phyloP scores from a whole-genome alignment of 202 grass and related monocot species.

The Schoenoplectus tabernaemontani region DNA sequence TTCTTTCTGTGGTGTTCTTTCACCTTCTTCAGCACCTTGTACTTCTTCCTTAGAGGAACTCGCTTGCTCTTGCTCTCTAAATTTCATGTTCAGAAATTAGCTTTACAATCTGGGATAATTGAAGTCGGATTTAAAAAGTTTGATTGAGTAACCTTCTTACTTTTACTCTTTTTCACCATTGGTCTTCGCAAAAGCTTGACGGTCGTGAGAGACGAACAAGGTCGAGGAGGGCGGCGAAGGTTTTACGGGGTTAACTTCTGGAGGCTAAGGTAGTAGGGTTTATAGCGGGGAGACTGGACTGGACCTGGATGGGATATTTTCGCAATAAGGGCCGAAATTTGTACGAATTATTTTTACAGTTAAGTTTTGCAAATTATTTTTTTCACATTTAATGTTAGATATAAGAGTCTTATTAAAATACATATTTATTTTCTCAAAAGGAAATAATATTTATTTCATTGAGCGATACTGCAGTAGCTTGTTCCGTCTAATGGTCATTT shows the following conservation, averaged over 20 bases:
- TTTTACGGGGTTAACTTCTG: neutral
- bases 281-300: too few species aligned
- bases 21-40: conserved; percentile 94
- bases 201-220: neutral
- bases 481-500: too few species aligned
- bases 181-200: neutral
- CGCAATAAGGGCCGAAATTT: too few species aligned
- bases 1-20: conserved; percentile 98
- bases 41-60: conserved; percentile 58
- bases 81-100: neutral
- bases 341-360: too few species aligned
- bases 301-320: too few species aligned
- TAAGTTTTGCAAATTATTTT: too few species aligned
- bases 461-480: too few species aligned
- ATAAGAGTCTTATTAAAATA: too few species aligned
- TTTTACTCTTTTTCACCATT: conserved; percentile 25
- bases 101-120: neutral
- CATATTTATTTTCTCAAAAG: too few species aligned
- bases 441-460: too few species aligned
- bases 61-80: conserved; percentile 94
- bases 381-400: too few species aligned
- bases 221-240: neutral
- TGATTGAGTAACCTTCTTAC: neutral
- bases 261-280: conserved; percentile 14
- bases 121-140: neutral